Conservation (phyloP, 1,139 yeast genomes). For the Debaryomyces sp. region DNA sequence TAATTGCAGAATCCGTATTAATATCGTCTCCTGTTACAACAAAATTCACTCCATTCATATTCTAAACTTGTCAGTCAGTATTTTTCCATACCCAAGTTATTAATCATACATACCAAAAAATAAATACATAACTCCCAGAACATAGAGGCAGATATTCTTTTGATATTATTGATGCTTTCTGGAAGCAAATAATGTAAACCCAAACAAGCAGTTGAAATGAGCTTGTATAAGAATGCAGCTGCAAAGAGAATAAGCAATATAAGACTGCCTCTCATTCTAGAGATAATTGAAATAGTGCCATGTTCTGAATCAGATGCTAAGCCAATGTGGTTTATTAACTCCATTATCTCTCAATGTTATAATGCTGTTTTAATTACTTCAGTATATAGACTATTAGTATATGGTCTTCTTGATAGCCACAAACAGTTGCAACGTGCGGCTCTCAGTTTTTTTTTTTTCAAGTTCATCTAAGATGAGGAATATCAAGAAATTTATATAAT, state of each 20-base stretch:
- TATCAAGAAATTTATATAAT: not conserved
- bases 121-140: slow-evolving; percentile 43
- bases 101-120: slow-evolving; percentile 30
- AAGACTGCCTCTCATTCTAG: slow-evolving; percentile 23
- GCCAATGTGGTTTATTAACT: slow-evolving; percentile 25
- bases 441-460: slow-evolving; percentile 7
- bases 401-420: slow-evolving; percentile 1
- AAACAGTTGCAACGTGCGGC: slow-evolving; percentile 14
- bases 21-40: slow-evolving; percentile 46
- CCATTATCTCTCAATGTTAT: slow-evolving; percentile 18
- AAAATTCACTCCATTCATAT: slow-evolving; percentile 38
- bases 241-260: slow-evolving; percentile 18
- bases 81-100: not conserved
- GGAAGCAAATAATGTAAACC: slow-evolving; percentile 27
- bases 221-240: slow-evolving; percentile 26
- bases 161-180: slow-evolving; percentile 26
- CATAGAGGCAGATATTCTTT: slow-evolving; percentile 22
- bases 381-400: not conserved
- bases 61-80: slow-evolving; percentile 20
- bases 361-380: not conserved
- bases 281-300: slow-evolving; percentile 7
- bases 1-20: slow-evolving; percentile 48
- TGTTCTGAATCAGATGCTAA: slow-evolving; percentile 11
- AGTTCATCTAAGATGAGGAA: slow-evolving; percentile 8
- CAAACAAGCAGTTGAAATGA: slow-evolving; percentile 23